Evolutionary conservation across 768 basidiomycete species (phyloP).

Genomic region (Tulasnella sp.): DNA sequence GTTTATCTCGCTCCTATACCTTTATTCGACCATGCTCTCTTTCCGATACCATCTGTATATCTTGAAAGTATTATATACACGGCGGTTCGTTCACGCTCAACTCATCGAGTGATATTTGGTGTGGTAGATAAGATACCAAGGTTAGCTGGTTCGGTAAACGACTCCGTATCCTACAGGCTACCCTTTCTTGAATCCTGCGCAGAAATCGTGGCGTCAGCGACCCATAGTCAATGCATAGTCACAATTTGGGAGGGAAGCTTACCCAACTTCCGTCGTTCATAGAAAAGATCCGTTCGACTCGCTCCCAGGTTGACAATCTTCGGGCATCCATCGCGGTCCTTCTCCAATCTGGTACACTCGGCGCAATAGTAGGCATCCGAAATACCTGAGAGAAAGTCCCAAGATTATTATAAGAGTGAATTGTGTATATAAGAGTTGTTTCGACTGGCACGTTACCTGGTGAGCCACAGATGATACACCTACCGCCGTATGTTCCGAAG

Average conservation of each 20-base stretch:
- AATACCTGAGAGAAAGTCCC: constrained; percentile 66
- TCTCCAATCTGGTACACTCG: constrained; percentile 92
- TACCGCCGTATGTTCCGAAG: constrained; percentile 93
- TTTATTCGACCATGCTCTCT: too few species aligned
- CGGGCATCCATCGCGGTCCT: constrained; percentile 95
- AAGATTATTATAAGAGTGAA: too few species aligned
- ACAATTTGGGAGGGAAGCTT: constrained; percentile 20
- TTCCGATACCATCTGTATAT: too few species aligned
- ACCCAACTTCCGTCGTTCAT: constrained; percentile 80
- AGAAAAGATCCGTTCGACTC: constrained; percentile 84
- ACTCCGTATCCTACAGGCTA: too few species aligned
- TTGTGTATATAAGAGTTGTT: not conserved
- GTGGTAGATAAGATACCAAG: too few species aligned
- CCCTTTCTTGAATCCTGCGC: constrained; percentile 58
- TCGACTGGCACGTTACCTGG: constrained; percentile 50
- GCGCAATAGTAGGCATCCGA: constrained; percentile 99
- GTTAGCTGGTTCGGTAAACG: too few species aligned
- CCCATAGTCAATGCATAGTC: not conserved
- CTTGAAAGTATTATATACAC: too few species aligned
- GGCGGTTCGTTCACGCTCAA: too few species aligned
- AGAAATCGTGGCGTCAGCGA: not conserved
- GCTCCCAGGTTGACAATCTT: constrained; percentile 98
- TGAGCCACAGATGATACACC: constrained; percentile 95
- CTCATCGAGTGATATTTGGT: too few species aligned
- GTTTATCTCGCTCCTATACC: too few species aligned